Evolutionary conservation across 2,329 filamentous ascomycete species (phyloP).

Genomic region (Seiridium cupressi): DNA sequence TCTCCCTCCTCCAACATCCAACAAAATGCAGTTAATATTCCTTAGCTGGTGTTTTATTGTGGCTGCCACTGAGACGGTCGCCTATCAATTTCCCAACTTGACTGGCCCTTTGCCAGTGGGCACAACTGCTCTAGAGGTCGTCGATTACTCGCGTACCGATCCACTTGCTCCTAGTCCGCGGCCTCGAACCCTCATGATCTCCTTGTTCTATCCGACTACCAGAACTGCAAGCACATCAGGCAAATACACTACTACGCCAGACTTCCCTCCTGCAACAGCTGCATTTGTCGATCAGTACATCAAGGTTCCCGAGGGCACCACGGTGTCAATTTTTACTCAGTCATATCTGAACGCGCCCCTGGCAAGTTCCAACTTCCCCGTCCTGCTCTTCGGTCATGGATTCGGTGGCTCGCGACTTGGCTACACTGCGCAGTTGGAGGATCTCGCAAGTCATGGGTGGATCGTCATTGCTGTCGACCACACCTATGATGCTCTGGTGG

Average conservation of each 20-base stretch:
- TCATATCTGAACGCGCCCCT: conserved; percentile 6
- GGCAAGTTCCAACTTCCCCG: conserved; percentile 13
- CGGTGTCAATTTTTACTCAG: neutral
- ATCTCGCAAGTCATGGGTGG: conserved; percentile 44
- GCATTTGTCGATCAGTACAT: neutral
- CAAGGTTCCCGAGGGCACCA: neutral
- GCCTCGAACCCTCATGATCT: conserved; percentile 18
- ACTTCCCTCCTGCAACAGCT: neutral
- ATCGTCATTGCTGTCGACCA: conserved; percentile 48
- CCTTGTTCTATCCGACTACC: conserved; percentile 23
- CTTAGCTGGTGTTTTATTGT: too few relatives aligned
- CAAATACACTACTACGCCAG: neutral
- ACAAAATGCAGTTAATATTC: too few relatives aligned
- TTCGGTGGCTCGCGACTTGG: conserved; percentile 39
- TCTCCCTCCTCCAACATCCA: too few relatives aligned
- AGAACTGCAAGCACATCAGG: neutral
- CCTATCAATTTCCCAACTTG: too few relatives aligned
- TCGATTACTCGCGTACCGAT: conserved; percentile 19
- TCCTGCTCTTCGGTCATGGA: conserved; percentile 44
- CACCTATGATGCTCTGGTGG: conserved; percentile 40
- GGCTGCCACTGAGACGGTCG: too few relatives aligned
- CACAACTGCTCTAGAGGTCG: conserved; percentile 18
- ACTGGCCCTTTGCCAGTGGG: conserved; percentile 5
- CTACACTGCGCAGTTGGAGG: conserved; percentile 40
- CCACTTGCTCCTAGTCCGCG: conserved; percentile 16